A percentile compares a stretch with the other conserved stretches of the same genome.
These are phyloP conservation scores for Exophiala sideris DNA, from an alignment of 2,329 filamentous ascomycete species.

Conservation along the genomic window DNA sequence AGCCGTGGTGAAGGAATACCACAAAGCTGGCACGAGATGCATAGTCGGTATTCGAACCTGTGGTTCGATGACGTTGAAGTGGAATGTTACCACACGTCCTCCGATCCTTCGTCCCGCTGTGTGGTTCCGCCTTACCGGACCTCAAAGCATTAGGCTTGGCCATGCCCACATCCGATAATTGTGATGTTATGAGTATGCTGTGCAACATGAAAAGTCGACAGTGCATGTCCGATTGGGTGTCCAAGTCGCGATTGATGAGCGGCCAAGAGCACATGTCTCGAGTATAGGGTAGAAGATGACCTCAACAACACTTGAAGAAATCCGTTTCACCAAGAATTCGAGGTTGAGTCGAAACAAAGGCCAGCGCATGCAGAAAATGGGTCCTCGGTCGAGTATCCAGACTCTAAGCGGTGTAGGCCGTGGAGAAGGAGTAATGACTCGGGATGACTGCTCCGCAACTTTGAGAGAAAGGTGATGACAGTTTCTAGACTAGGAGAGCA, in stretches of 20 bases:
- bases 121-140: no score
- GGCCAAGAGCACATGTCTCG: no score
- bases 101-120: no score
- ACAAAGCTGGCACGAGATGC: not conserved
- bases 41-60: no score
- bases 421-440: not conserved
- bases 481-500: not conserved
- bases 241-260: no score
- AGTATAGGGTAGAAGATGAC: not conserved
- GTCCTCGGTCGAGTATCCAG: not conserved
- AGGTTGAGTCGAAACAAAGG: conserved; percentile 2
- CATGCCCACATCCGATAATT: no score
- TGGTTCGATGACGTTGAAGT: no score
- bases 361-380: conserved; percentile 17
- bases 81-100: no score
- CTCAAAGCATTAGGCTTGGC: no score
- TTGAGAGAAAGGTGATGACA: not conserved
- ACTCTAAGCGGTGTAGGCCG: not conserved
- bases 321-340: not conserved
- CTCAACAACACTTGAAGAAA: not conserved
- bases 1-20: not conserved
- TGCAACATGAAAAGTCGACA: no score
- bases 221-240: no score
- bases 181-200: no score
- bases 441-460: not conserved